Percentiles rank a stretch among this genome's conserved stretches.
These are phyloP conservation scores for Oehlia diaphana DNA, from an alignment of 192 early-diverging fungal species.

Conservation along the genomic window DNA sequence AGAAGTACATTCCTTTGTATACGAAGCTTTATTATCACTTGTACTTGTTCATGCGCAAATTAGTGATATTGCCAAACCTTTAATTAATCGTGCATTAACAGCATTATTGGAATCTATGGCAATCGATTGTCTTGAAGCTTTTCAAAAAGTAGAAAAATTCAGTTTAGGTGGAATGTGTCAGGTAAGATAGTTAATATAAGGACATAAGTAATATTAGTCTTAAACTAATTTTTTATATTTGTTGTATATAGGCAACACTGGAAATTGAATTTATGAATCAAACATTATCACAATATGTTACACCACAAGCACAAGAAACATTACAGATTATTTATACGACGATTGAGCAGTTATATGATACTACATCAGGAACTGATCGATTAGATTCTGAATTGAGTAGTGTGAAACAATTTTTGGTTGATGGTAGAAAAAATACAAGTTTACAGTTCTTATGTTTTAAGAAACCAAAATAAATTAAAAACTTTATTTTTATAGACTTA, in stretches of 20 bases:
- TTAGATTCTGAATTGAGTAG: conserved; percentile 53
- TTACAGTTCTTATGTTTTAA: conserved; percentile 64
- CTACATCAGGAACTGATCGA: conserved; percentile 47
- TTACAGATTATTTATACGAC: conserved; percentile 75
- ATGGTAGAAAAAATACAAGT: conserved; percentile 52
- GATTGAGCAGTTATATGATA: conserved; percentile 66
- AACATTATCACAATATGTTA: conserved; percentile 77
- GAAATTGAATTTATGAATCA: conserved; percentile 91
- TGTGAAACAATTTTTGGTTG: conserved; percentile 52
- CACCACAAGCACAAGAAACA: conserved; percentile 60
- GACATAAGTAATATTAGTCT: not conserved
- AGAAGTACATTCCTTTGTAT: conserved; percentile 89
- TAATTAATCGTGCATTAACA: conserved; percentile 77
- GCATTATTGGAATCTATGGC: conserved; percentile 71
- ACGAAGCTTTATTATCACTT: conserved; percentile 79
- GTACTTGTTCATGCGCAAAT: conserved; percentile 92
- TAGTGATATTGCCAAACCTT: conserved; percentile 74
- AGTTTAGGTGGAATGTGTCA: conserved; percentile 92
- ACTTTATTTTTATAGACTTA: not conserved
- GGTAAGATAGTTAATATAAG: conserved; percentile 35
- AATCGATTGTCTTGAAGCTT: conserved; percentile 76
- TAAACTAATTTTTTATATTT: not conserved
- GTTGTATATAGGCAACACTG: conserved; percentile 64
- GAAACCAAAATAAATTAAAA: conserved; percentile 32
- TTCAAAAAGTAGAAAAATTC: conserved; percentile 80